Conservation (phyloP, 2,329 filamentous ascomycete genomes). For the Diaporthe batatas region DNA sequence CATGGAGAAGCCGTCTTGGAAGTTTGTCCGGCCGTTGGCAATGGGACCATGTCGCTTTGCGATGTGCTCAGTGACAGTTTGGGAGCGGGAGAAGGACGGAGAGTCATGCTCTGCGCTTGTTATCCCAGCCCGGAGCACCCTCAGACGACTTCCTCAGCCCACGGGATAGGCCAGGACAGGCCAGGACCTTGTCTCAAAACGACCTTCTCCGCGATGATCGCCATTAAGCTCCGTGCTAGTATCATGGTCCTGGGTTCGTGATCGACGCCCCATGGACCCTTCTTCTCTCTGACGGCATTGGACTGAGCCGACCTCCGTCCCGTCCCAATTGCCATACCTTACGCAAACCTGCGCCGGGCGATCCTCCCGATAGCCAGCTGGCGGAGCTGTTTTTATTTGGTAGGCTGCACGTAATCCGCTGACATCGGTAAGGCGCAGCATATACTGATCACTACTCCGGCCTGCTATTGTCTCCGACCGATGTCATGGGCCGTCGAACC, state of each 20-base stretch:
- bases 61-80: not conserved
- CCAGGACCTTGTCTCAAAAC: conserved; percentile 9
- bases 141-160: not conserved
- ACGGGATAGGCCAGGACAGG: not conserved
- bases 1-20: conserved; percentile 11
- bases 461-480: not conserved
- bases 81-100: not conserved
- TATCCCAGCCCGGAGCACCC: conserved; percentile 4
- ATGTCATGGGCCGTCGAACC: conserved; percentile 3
- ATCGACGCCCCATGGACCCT: conserved; percentile 31
- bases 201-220: conserved; percentile 30
- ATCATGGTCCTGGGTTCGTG: conserved; percentile 14
- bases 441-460: not conserved
- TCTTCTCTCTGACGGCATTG: conserved; percentile 8
- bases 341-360: not conserved
- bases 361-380: not conserved
- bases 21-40: conserved; percentile 13
- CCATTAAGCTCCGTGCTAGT: conserved; percentile 21
- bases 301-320: conserved; percentile 23
- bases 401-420: conserved; percentile 6
- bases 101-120: conserved; percentile 18
- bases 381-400: not conserved
- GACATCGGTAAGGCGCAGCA: conserved; percentile 27
- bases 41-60: conserved; percentile 1
- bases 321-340: conserved; percentile 2